Base-by-base conservation (phyloP, 345 rosid species). In the Iberis pinnata region DNA sequence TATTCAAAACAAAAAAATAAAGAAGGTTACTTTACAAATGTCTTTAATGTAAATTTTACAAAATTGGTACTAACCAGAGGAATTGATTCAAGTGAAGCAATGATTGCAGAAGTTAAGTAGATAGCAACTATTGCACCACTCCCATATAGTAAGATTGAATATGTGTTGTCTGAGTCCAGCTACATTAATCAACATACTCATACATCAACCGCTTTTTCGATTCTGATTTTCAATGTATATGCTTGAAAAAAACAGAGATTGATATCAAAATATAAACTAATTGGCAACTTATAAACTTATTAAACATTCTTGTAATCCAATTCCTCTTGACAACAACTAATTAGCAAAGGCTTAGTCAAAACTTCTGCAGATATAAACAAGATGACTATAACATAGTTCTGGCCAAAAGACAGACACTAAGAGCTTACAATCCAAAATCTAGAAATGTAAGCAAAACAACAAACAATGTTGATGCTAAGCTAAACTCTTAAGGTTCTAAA, bases 81-180 rank as follows among this genome's bases (percentile, higher is more conserved):
- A 45, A 92, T 76, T 6, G 96, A 77, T 66, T 92, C 98, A 11
- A 92, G 61, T 2, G 98, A 80, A 43, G 75, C 59, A 41, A 92
- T 84, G 64, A 92, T 67, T 19, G 75, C 82, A 29, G 74, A 65
- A 15, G 68, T 63, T 20, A 92, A 53, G 81, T 87, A 88, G 25
- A 88, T 8, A n/a, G 75, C 72, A 54, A 76, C 54, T 38, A 92
- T 19, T 8, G 85, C 88, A 59, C 93, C 93, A 15, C 63, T 56
- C 47, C 86, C 95, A 42, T 71, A 78, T 11, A 84, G 62, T 32
- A 80, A 6, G 48, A 83, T n/a, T n/a, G 86, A 69, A 40, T 72
- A 72, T 4, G 78, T 46, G 64, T 78, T 83, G 31, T 77, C 82
- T 0, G 82, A 54, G 55, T 84, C 93, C n/a, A 79, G 53, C 95